These are phyloP conservation scores for Claviceps lovelessii DNA, from an alignment of 2,329 filamentous ascomycete genomes.

Conservation along the genomic window DNA sequence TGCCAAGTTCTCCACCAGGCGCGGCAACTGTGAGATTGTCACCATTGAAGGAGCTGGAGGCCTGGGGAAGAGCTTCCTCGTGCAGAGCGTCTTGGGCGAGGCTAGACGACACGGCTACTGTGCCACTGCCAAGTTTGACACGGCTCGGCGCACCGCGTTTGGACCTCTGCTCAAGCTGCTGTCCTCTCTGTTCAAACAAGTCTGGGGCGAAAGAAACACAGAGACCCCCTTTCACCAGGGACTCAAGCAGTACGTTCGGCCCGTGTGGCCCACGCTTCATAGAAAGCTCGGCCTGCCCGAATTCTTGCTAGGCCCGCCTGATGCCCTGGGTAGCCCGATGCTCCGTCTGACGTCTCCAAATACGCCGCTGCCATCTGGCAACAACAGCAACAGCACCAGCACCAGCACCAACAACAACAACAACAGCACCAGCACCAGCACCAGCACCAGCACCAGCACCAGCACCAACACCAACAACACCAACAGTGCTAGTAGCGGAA, in stretches of 20 bases:
- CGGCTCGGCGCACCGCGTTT: slow-evolving; percentile 44
- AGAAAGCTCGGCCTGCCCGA: slow-evolving; percentile 50
- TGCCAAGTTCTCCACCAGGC: slow-evolving; percentile 40
- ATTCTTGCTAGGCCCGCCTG: slow-evolving; percentile 47
- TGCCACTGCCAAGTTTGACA: slow-evolving; percentile 52
- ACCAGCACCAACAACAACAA: too few relatives aligned
- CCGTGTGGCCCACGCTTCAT: slow-evolving; percentile 51
- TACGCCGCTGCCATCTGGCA: neutral
- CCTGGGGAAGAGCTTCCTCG: slow-evolving; percentile 50
- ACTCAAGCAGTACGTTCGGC: slow-evolving; percentile 47
- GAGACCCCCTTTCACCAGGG: slow-evolving; percentile 48
- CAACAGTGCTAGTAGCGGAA: slow-evolving; percentile 13
- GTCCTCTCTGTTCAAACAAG: slow-evolving; percentile 51
- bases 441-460: too few relatives aligned
- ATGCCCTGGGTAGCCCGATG: slow-evolving; percentile 13
- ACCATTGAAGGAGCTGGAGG: slow-evolving; percentile 47
- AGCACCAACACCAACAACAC: too few relatives aligned
- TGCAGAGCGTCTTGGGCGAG: slow-evolving; percentile 48
- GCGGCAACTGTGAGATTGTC: slow-evolving; percentile 50
- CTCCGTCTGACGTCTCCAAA: slow-evolving; percentile 1
- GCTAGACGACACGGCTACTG: slow-evolving; percentile 49
- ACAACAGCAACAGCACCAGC: slow-evolving; percentile 7
- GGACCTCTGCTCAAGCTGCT: slow-evolving; percentile 50
- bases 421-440: too few relatives aligned
- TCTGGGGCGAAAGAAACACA: slow-evolving; percentile 52